Percentiles rank a stretch among this genome's conserved stretches.
phyloP scores from a whole-genome alignment of 1,139 yeast species.

The Yamadazyma siamensis region DNA sequence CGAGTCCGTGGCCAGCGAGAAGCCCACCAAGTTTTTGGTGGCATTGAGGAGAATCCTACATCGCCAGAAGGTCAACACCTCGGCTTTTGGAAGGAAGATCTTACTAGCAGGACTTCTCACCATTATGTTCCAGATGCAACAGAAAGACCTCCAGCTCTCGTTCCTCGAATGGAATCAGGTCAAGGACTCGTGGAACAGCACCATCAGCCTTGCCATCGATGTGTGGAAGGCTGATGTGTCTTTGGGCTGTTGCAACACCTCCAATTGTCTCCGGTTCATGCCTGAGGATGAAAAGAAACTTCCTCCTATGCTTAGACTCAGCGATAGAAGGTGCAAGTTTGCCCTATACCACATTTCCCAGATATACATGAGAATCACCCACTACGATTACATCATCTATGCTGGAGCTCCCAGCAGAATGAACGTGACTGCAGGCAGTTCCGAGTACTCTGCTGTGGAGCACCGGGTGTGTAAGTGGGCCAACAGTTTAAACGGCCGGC shows the following conservation, averaged over 20 bases:
- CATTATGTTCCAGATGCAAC: conserved; percentile 70
- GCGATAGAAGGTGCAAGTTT: conserved; percentile 47
- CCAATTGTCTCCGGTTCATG: conserved; percentile 9
- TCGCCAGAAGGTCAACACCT: conserved; percentile 46
- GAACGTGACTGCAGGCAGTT: conserved; percentile 58
- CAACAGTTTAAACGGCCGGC: conserved; percentile 16
- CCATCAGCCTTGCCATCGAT: conserved; percentile 58
- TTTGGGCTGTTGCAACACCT: conserved; percentile 29
- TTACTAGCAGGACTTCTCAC: conserved; percentile 65
- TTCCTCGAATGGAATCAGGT: conserved; percentile 30
- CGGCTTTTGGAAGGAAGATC: conserved; percentile 58
- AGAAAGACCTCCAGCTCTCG: conserved; percentile 54
- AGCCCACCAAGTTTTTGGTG: conserved; percentile 38
- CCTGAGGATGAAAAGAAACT: conserved; percentile 11
- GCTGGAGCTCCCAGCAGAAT: conserved; percentile 78
- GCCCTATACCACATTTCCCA: conserved; percentile 64
- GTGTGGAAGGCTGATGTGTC: conserved; percentile 46
- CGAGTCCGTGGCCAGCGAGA: conserved; percentile 7
- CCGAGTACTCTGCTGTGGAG: conserved; percentile 48
- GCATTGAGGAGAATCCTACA: conserved; percentile 57
- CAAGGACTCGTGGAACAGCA: conserved; percentile 57
- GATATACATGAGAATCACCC: conserved; percentile 58
- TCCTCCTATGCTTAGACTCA: conserved; percentile 20
- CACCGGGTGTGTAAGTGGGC: conserved; percentile 50
- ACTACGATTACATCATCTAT: conserved; percentile 66